Evolutionary conservation across 257 asterid species (phyloP).

Genomic region (Solanum pimpinellifolium): DNA sequence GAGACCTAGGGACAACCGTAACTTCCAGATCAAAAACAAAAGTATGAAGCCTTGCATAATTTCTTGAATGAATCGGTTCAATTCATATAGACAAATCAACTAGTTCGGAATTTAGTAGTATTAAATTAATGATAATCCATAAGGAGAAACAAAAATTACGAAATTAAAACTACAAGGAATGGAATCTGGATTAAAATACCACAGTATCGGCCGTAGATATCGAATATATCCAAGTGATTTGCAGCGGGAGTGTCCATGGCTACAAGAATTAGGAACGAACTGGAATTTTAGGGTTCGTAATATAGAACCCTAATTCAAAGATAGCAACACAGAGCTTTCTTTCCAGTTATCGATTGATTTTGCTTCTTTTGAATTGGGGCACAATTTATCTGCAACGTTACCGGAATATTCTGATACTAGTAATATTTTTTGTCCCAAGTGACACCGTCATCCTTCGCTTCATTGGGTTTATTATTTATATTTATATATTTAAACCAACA

Average conservation of each 20-base stretch:
- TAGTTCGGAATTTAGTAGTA: neutral
- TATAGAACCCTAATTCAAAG: neutral
- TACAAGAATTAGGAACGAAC: neutral
- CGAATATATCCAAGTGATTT: slow-evolving; percentile 35
- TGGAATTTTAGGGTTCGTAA: neutral
- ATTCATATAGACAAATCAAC: neutral
- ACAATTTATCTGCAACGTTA: neutral
- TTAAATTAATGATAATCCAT: neutral
- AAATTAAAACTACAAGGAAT: neutral
- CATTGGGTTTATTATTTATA: neutral
- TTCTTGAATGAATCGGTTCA: neutral
- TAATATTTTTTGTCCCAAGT: neutral
- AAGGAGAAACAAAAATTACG: slow-evolving; percentile 3
- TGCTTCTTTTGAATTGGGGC: neutral
- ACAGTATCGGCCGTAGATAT: slow-evolving; percentile 54
- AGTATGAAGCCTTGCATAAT: neutral
- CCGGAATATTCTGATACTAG: neutral
- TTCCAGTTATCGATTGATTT: neutral
- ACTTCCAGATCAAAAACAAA: neutral
- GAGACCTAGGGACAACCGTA: neutral
- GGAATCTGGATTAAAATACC: slow-evolving; percentile 26
- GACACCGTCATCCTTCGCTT: neutral
- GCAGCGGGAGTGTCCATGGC: slow-evolving; percentile 39
- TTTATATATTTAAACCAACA: neutral
- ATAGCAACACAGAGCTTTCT: neutral